Evolutionary conservation across 257 asterid genomes (phyloP).

Genomic region (Solanum bukasovii): DNA sequence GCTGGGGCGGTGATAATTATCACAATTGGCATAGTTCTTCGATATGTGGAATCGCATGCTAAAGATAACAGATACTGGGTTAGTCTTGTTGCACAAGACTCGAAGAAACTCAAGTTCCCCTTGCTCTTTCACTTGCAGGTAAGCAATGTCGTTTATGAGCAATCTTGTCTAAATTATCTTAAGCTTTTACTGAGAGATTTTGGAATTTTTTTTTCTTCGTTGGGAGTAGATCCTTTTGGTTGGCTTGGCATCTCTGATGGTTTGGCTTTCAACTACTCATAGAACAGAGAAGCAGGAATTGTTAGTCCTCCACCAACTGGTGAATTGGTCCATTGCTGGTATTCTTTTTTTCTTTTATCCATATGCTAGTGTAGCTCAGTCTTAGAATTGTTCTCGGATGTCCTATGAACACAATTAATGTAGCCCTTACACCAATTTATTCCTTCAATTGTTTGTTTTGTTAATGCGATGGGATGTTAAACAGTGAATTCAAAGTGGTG

Average conservation of each 20-base stretch:
- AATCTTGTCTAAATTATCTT: neutral
- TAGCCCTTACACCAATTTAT: neutral
- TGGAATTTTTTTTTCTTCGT: constrained; percentile 2
- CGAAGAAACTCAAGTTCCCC: constrained; percentile 34
- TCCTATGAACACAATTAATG: neutral
- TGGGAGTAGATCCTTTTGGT: constrained; percentile 60
- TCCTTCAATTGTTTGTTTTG: neutral
- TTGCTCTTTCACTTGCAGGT: constrained; percentile 80
- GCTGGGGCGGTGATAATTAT: constrained; percentile 61
- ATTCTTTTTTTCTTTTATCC: constrained; percentile 10
- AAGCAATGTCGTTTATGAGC: neutral
- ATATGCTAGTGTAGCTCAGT: neutral
- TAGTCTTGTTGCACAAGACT: constrained; percentile 34
- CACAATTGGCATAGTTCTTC: constrained; percentile 54
- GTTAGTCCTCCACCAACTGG: constrained; percentile 69
- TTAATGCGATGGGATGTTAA: neutral
- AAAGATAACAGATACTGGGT: constrained; percentile 42
- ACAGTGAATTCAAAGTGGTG: neutral
- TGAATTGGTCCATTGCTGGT: constrained; percentile 93
- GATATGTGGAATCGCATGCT: constrained; percentile 43
- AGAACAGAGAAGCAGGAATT: constrained; percentile 82
- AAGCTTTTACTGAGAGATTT: neutral
- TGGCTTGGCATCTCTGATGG: constrained; percentile 67
- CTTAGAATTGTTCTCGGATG: neutral
- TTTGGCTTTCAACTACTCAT: constrained; percentile 76